Evolutionary conservation across 2,329 filamentous ascomycete genomes (phyloP).

Genomic region (Aspergillus aculeatinus): DNA sequence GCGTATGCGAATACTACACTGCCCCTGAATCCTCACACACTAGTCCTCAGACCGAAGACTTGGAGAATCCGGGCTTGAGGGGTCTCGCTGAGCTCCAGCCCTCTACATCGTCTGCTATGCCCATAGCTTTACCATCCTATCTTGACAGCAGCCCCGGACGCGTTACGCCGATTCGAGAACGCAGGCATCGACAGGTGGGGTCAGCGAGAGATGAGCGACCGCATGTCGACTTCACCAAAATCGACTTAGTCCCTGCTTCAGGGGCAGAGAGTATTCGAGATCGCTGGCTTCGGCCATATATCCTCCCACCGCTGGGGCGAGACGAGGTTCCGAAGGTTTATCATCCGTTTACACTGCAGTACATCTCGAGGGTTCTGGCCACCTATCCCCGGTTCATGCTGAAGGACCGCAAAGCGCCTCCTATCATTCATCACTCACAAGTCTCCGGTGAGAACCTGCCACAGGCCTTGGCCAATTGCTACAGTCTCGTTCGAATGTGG

Average conservation of each 20-base stretch:
- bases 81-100: not conserved
- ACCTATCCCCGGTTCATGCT: conserved; percentile 28
- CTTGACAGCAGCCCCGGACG: not conserved
- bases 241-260: not conserved
- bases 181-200: not conserved
- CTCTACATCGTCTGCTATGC: not conserved
- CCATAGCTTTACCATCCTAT: not conserved
- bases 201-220: not conserved
- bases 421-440: conserved; percentile 29
- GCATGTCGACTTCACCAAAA: not conserved
- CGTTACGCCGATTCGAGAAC: not conserved
- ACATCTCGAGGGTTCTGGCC: conserved; percentile 23
- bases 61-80: not conserved
- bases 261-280: conserved; percentile 24
- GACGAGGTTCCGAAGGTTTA: conserved; percentile 23
- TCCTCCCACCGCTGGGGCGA: conserved; percentile 17
- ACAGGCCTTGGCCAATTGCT: conserved; percentile 25
- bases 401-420: conserved; percentile 17
- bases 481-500: conserved; percentile 30
- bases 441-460: conserved; percentile 11
- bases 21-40: not conserved
- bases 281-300: conserved; percentile 28
- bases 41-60: not conserved
- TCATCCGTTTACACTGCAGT: conserved; percentile 25
- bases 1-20: conserved; percentile 18